Evolutionary conservation across 257 asterid genomes (phyloP).

Genomic region (Salvia miltiorrhiza): DNA sequence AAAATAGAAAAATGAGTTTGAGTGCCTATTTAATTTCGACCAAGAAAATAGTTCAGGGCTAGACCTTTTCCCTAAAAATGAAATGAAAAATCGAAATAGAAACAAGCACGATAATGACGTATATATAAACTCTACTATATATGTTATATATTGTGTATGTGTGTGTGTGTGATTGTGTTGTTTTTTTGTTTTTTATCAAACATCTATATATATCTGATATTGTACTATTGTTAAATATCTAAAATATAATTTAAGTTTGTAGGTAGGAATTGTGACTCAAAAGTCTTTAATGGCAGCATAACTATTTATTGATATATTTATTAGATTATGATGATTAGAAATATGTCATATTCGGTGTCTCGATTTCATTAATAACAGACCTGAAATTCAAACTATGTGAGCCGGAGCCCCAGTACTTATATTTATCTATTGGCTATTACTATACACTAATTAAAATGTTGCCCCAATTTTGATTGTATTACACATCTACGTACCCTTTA

Average conservation of each 20-base stretch:
- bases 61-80: too few relatives aligned
- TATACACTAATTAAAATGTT: not conserved
- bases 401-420: conserved; percentile 14
- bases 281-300: conserved; percentile 18
- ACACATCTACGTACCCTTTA: not conserved
- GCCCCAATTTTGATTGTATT: not conserved
- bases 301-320: not conserved
- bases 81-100: too few relatives aligned
- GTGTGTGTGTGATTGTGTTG: too few relatives aligned
- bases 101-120: too few relatives aligned
- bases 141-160: too few relatives aligned
- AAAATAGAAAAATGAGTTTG: too few relatives aligned
- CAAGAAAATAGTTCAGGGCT: too few relatives aligned
- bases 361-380: conserved; percentile 8
- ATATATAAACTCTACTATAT: too few relatives aligned
- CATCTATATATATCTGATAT: not conserved
- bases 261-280: not conserved
- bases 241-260: not conserved
- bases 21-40: too few relatives aligned
- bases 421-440: not conserved
- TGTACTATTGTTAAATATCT: not conserved
- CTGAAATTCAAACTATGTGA: conserved; percentile 20
- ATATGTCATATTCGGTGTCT: not conserved
- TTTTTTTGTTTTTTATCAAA: too few relatives aligned
- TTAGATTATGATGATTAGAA: conserved; percentile 1